Evolutionary conservation across 2,329 filamentous ascomycete species (phyloP), one percentile per base, ranked within the genome.

Genomic region (Colletotrichum filicis): DNA sequence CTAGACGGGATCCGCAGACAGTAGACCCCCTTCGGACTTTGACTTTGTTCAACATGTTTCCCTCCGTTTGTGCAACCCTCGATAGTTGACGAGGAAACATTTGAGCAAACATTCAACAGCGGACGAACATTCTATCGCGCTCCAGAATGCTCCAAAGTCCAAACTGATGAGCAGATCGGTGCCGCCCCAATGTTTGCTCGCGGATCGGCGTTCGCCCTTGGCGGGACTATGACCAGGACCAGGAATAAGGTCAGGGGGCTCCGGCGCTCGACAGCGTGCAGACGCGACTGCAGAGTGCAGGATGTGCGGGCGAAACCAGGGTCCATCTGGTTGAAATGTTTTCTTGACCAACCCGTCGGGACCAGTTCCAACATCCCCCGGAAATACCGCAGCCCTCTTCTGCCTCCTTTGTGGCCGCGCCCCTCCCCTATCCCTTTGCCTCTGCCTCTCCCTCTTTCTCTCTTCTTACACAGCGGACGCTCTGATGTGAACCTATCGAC

Each of bases 271-370:
- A 59, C 30, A 69, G 52, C 58, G 42, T 58, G 53, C 66, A 68
- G 66, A 42, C 55, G 56, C 42, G 42, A 46, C 42, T 46, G 35
- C 37, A 42, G 61, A 70, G 46, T 37, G 28, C 59, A 57, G 66
- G 19, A 57, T 56, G 53, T 61, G 58, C 66, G 32, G 63, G 55
- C 65, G 32, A 58, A 53, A 59, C 46, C 57, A 70, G 70, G 70
- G 70, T 65, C 42, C 60, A 64, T 73, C 60, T 60, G 35, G 66
- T 56, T 19, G 55, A 70, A 37, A 56, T 42, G 56, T n/a, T 32
- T 66, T n/a, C 60, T 61, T 61, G 66, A 73, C 71, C 71, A 71
- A 19, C 71, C 66, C 61, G 66, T 73, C 71, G 71, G 71, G 66
- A 57, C 61, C 60, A 65, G 49, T 65, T 52, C 49, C 66, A 70